Evolutionary conservation across 352 stramenopile genomes (phyloP).

Genomic region (Globisporangium middletonii): DNA sequence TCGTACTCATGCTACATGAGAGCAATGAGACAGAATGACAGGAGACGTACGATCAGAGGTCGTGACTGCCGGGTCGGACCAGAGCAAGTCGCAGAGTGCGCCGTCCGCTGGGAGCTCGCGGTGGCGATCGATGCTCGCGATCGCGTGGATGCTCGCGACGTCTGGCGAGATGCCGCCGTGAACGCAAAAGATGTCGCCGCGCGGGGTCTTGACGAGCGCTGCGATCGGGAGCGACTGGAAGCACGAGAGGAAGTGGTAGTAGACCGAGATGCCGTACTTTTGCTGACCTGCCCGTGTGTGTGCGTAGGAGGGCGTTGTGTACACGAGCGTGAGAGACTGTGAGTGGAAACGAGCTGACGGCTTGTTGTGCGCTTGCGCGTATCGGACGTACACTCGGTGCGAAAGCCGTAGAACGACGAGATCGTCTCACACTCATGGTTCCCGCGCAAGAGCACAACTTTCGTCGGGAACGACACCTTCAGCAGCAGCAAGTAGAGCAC

Average conservation of each 20-base stretch:
- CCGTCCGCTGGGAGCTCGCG: conserved; percentile 57
- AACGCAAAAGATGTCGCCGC: conserved; percentile 56
- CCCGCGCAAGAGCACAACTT: conserved; percentile 63
- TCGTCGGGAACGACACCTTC: conserved; percentile 51
- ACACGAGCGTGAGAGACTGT: not conserved
- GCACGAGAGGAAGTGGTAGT: conserved; percentile 78
- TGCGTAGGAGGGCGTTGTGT: no score
- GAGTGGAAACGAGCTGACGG: not conserved
- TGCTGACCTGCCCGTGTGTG: conserved; percentile 23
- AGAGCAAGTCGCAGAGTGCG: conserved; percentile 68
- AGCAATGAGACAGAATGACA: not conserved
- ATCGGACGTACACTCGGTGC: conserved; percentile 51
- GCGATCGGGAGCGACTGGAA: conserved; percentile 72
- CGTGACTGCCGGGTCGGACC: conserved; percentile 46
- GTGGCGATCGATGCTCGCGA: conserved; percentile 53
- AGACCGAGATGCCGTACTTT: conserved; percentile 77
- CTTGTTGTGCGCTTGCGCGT: not conserved
- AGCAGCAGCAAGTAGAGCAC: conserved; percentile 75
- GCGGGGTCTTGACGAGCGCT: conserved; percentile 38
- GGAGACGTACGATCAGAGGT: conserved; percentile 9
- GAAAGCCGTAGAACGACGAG: conserved; percentile 83
- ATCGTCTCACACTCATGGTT: conserved; percentile 86
- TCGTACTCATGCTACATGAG: no score
- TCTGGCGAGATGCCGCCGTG: conserved; percentile 67
- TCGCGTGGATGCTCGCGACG: conserved; percentile 38